Conservation (phyloP, 129 eudicot species). For the Tagetes erecta region DNA sequence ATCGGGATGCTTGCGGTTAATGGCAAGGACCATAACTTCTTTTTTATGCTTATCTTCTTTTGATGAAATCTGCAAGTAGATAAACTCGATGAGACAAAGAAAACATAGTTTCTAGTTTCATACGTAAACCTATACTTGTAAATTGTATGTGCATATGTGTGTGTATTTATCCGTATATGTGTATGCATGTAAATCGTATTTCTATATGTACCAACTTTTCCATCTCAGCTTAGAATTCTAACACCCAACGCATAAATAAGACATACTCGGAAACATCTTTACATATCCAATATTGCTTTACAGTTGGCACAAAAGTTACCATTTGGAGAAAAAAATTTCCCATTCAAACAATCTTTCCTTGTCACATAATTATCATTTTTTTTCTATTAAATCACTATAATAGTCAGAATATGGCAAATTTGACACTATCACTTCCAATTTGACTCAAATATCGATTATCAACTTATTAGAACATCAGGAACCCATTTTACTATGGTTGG, state of each 20-base stretch:
- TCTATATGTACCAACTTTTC: neutral
- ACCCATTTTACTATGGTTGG: neutral
- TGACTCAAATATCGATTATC: neutral
- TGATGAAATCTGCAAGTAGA: slow-evolving; percentile 62
- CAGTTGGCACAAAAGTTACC: neutral
- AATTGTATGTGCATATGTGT: no score
- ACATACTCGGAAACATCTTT: no score
- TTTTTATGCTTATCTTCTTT: slow-evolving; percentile 93
- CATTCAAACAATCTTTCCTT: no score
- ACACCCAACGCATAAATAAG: neutral
- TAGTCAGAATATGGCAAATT: no score
- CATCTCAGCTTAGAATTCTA: neutral
- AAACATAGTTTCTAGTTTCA: no score
- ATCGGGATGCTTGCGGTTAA: slow-evolving; percentile 69
- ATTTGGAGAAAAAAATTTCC: neutral
- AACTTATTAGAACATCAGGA: neutral
- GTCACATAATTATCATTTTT: no score
- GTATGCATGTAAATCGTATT: neutral
- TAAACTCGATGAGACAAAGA: neutral
- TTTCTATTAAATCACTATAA: no score
- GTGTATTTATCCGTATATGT: neutral
- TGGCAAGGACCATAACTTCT: slow-evolving; percentile 61
- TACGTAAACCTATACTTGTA: neutral
- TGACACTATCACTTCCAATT: no score
- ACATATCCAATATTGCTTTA: neutral